Evolutionary conservation across 169 alveolate species (phyloP).

Genomic region (Cryptosporidium sp.): DNA sequence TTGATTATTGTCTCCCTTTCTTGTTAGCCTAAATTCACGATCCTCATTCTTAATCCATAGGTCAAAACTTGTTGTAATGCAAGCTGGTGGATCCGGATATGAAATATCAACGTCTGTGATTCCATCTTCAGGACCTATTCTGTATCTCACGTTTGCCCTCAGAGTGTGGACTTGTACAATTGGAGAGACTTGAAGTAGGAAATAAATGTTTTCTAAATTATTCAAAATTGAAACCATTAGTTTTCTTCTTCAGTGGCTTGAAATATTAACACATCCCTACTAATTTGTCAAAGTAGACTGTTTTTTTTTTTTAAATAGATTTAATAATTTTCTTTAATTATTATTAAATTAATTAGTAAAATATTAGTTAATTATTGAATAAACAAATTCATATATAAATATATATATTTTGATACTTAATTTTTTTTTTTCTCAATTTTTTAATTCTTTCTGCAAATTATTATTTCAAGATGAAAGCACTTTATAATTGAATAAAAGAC

Average conservation of each 20-base stretch:
- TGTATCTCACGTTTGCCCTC: constrained; percentile 65
- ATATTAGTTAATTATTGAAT: background rate
- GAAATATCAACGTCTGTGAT: constrained; percentile 72
- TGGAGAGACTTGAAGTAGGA: constrained; percentile 67
- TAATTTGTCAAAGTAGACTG: background rate
- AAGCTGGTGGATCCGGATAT: constrained; percentile 72
- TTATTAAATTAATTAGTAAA: background rate
- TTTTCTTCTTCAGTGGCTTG: constrained; percentile 8
- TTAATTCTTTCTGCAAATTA: background rate
- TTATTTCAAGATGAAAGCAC: background rate
- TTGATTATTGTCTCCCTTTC: constrained; percentile 45
- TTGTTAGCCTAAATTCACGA: constrained; percentile 69
- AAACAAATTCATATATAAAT: background rate
- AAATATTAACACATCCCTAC: constrained; percentile 17
- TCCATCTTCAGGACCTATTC: constrained; percentile 76
- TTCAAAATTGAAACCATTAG: constrained; percentile 40
- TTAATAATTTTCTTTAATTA: background rate
- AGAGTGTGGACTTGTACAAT: constrained; percentile 64
- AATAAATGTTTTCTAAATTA: constrained; percentile 50
- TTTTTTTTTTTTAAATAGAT: too few relatives aligned
- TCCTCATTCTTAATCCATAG: constrained; percentile 71
- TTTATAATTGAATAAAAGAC: background rate
- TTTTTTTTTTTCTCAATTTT: background rate
- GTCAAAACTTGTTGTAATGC: constrained; percentile 67
- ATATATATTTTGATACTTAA: too few relatives aligned